Evolutionary conservation across 768 basidiomycete species (phyloP), one percentile per base, ranked within the genome.

Genomic region (Russula ochroleuca): DNA sequence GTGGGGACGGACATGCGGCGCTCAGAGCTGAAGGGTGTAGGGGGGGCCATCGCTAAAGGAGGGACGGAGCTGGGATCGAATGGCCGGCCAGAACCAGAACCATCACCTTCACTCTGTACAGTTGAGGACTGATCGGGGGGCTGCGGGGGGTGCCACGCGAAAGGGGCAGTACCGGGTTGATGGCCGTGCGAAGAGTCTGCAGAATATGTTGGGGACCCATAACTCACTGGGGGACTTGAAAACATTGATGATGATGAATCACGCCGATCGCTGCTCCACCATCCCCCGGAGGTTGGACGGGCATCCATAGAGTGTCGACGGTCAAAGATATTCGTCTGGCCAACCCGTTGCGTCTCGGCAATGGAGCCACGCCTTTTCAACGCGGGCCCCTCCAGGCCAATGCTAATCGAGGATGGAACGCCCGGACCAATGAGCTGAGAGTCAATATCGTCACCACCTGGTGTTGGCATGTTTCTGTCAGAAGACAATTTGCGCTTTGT

Each of bases 331-430:
- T 83, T 87, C 69, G 92, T 78, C 69, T 88, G 85, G 15, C 86
- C 85, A 68, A 94, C 84, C 56, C 86, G 78, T 61, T 85, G 84
- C 9, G 88, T 86, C 68, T 94, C 92, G 69, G 92, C 82, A 25
- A 88, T 84, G 19, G 93, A 94, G 37, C 90, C 88, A 53, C 92
- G 83, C 68, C 92, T 85, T 74, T 94, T 94, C 54, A 87, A 83
- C 19, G 88, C 84, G 41, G 87, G 91, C 9, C 77, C 84, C 62
- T 88, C 86, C 37, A 76, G 68, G 71, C 87, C 84, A 52, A 83
- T 70, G 68, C 78, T 77, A 78, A 84, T 84, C 61, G 75, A 77
- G 64, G 83, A 85, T 21, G 84, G 82, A 50, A 86, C 77, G 41
- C 88, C 88, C 54, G 85, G 85, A 19, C 87, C 89, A 48, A 81